These are phyloP conservation scores for Xylaria grammica DNA, from an alignment of 495 filamentous ascomycete genomes.

Conservation along the genomic window DNA sequence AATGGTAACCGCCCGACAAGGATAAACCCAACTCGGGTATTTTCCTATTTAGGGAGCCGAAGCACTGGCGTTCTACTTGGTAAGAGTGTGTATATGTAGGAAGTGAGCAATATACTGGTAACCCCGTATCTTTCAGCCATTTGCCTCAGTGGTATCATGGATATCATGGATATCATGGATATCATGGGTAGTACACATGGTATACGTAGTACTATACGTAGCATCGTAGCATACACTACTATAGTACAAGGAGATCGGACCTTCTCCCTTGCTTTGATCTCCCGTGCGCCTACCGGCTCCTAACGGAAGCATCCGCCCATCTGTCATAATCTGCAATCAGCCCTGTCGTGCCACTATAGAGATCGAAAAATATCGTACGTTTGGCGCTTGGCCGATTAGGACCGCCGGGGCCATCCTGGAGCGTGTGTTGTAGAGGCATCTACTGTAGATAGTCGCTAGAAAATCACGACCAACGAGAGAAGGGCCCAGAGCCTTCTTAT, in stretches of 20 bases:
- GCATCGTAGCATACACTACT: no score
- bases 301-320: conserved; percentile 11
- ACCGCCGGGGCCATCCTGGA: background rate
- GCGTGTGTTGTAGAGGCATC: background rate
- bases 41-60: background rate
- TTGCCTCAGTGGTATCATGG: no score
- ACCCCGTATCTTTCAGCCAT: no score
- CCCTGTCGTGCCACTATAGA: conserved; percentile 6
- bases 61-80: no score
- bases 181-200: no score
- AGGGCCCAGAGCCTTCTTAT: conserved; percentile 1
- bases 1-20: no score
- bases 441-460: background rate
- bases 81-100: no score
- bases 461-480: background rate
- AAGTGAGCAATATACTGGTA: no score
- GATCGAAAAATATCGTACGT: conserved; percentile 3
- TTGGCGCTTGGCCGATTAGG: conserved; percentile 11
- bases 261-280: conserved; percentile 10
- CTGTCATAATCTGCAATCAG: conserved; percentile 8
- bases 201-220: no score
- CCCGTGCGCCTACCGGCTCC: conserved; percentile 1
- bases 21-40: background rate
- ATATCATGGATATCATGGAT: no score
- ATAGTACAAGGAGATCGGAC: conserved; percentile 8